phyloP scores from a whole-genome alignment of 2,329 filamentous ascomycete genomes.

The Diaporthe sp. region DNA sequence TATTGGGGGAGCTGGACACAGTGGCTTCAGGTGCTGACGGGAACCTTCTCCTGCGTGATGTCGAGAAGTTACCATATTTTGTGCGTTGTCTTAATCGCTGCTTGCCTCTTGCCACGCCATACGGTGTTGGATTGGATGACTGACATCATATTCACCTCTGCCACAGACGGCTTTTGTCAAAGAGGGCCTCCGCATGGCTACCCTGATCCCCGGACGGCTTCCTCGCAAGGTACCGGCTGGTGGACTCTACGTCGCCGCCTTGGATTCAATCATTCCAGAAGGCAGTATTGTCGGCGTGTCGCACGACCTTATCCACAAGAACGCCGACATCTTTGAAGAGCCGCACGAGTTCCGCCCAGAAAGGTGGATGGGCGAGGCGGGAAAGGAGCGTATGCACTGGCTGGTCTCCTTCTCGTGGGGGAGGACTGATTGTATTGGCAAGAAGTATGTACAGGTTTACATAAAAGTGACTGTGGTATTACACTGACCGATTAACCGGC shows the following conservation, averaged over 20 bases:
- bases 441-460: not conserved
- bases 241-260: not conserved
- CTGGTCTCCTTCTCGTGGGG: not conserved
- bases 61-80: too few relatives aligned
- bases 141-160: too few relatives aligned
- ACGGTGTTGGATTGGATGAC: too few relatives aligned
- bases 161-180: not conserved
- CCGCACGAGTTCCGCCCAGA: not conserved
- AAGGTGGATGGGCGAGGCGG: not conserved
- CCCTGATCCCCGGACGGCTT: not conserved
- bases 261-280: not conserved
- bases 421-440: not conserved
- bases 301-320: not conserved
- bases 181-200: not conserved
- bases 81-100: too few relatives aligned
- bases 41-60: too few relatives aligned
- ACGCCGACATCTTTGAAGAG: not conserved
- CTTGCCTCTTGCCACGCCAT: too few relatives aligned
- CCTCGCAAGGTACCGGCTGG: not conserved
- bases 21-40: too few relatives aligned
- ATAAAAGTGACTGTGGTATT: not conserved
- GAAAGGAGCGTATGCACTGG: not conserved
- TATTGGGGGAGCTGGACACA: too few relatives aligned
- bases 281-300: not conserved
- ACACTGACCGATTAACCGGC: not conserved